Base-by-base conservation (phyloP, 306 rosid genomes). In the Citrullus amarus region DNA sequence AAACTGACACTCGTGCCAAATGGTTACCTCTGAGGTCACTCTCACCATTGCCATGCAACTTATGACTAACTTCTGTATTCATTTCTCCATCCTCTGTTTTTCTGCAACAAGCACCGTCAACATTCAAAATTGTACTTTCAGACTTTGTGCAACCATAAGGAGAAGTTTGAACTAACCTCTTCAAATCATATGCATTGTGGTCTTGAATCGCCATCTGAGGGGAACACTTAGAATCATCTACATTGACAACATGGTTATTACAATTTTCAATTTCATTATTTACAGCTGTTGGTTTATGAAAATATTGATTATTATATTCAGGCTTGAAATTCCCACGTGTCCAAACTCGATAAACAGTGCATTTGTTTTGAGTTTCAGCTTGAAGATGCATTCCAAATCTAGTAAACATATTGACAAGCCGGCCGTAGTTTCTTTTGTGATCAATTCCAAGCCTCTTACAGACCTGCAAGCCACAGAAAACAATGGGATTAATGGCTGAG, bases 371-470 rank as follows among this genome's bases (percentile, higher is more conserved):
- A 60, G 81, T 90, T 87, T 91, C 99, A 76, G 90, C 89, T 63
- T 85, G 93, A 79, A 87, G 85, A 59, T 82, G 80, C 91, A 95
- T 85, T 79, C 93, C 97, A 89, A 88, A 91, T 83, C 97, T 88
- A 61, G 83, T 71, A 83, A 89, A 86, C 90, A 95, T 82, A 80
- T 79, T 79, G 66, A 88, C 55, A 20, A 95, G 86, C n/a, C 92
- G 88, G 54, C 63, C 75, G 83, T 88, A 90, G 88, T 81, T 85
- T 87, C 71, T 88, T 83, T 92, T 95, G 53, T 86, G 89, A 65
- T 89, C 94, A 78, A 95, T 86, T 81, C 97, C 93, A 81, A 95
- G 92, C 87, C 88, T 83, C 84, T 87, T 86, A 57, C 91, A 82
- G 17, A 95, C 83, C 98, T 92, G 89, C 76, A 81, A 56, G 70